phyloP scores from a whole-genome alignment of 23 red algal species.

The Pyropia haitanensis region DNA sequence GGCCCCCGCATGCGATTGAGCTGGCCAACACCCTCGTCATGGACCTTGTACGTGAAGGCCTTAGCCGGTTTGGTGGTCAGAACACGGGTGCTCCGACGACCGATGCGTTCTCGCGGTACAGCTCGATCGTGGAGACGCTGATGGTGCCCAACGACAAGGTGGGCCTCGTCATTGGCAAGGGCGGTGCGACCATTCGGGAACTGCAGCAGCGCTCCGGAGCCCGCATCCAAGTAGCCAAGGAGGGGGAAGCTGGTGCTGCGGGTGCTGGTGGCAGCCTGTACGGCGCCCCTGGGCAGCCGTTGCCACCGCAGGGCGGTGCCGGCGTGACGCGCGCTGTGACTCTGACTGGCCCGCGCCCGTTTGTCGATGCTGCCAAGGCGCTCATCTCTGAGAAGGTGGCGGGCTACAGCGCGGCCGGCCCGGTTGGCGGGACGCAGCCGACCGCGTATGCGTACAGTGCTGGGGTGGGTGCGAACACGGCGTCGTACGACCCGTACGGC shows the following conservation, averaged over 20 bases:
- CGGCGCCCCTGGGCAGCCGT: too few relatives aligned
- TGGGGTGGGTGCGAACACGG: neutral
- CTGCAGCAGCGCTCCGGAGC: conserved; percentile 72
- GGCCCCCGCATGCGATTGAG: conserved; percentile 53
- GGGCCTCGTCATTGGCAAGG: conserved; percentile 76
- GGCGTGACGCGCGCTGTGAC: conserved; percentile 44
- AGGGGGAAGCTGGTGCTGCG: conserved; percentile 33
- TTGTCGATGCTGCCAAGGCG: conserved; percentile 67
- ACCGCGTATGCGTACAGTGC: neutral
- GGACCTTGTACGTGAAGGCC: conserved; percentile 65
- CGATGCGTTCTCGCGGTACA: conserved; percentile 5
- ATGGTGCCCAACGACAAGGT: conserved; percentile 87
- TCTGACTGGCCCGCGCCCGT: conserved; percentile 54
- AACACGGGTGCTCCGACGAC: neutral
- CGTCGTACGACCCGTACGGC: neutral
- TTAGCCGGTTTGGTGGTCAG: conserved; percentile 17
- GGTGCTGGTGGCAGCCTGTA: conserved; percentile 12
- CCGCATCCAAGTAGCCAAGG: conserved; percentile 69
- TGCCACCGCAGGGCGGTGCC: too few relatives aligned
- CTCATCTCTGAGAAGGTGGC: conserved; percentile 65
- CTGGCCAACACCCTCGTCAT: conserved; percentile 59
- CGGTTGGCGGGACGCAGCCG: conserved; percentile 6
- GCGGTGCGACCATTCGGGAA: conserved; percentile 82
- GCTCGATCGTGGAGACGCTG: conserved; percentile 30
- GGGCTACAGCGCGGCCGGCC: conserved; percentile 2